Base-by-base conservation (phyloP, 2,329 filamentous ascomycete species). In the Fusarium aywerte region DNA sequence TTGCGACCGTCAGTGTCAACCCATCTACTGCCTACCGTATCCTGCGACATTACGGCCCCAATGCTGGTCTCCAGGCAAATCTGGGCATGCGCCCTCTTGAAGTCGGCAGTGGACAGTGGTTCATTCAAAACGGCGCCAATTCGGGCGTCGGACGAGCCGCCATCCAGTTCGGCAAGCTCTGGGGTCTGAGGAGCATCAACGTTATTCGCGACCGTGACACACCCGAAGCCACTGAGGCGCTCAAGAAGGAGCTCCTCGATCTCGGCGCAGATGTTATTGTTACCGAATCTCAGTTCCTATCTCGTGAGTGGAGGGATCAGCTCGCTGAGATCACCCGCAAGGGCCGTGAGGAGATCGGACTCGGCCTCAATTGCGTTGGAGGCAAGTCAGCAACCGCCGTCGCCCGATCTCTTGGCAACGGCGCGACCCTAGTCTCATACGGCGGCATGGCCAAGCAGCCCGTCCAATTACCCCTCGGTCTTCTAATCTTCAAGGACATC, bases 121-220 rank as follows among this genome's bases (percentile, higher is more conserved):
- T 97, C 76, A 89, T 99, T 44, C 96, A 99, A 80, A 99, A 99
- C 77, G 96, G 95, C 9, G 96, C 95, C 36, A 99, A 99, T 79
- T 93, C 89, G 39, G 96, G 93, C 12, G 96, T 99, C 16, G 96
- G 96, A 2, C 84, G 96, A 36, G 92, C 94, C 4, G 95, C 93
- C 12, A 96, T 98, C 68, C 96, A 99, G 80, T 83, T 99, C 2
- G 95, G 87, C 3, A 85, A 82, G 71, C 84, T 93, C 52, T 98
- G 94, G 95, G 95, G 95, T 0, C 86, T 96, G 74, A 90, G 92
- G 74, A 96, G 91, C 75, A 91, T 99, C 78, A 98, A 97, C 76
- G 85, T 99, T 23, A 84, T 99, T 38, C 87, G 96, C 13, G 89
- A 91, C 67, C 84, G 96, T 20, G 83, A 87, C 15, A 87, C 86